Conservation (phyloP, 73 alveolate genomes). For the Paramecium primaurelia region DNA sequence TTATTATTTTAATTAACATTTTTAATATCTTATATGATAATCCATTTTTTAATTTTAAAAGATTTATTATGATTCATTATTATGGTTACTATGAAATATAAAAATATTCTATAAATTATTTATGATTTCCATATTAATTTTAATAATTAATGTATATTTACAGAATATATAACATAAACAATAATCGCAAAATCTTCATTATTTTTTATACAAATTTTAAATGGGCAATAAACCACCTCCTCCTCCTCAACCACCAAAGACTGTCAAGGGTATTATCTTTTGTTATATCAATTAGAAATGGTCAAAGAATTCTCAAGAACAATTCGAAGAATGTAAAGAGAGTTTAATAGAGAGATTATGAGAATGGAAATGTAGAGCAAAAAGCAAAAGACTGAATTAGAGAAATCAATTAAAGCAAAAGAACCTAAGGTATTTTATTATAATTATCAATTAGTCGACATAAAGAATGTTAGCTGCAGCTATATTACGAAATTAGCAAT, state of each 20-base stretch:
- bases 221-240: constrained; percentile 67
- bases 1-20: background rate
- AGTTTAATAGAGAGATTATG: constrained; percentile 55
- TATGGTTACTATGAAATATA: background rate
- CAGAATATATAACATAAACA: background rate
- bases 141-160: background rate
- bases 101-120: background rate
- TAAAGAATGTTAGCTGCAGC: constrained; percentile 42
- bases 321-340: constrained; percentile 50
- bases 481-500: constrained; percentile 26
- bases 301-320: constrained; percentile 60
- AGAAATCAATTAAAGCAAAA: constrained; percentile 39
- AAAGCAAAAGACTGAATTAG: constrained; percentile 41
- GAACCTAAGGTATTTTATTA: constrained; percentile 48
- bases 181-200: background rate
- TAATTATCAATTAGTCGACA: background rate
- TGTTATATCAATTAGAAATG: constrained; percentile 38
- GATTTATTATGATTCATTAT: background rate
- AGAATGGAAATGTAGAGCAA: constrained; percentile 53
- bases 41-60: background rate
- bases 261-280: constrained; percentile 46
- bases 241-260: constrained; percentile 59
- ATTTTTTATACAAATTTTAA: background rate
- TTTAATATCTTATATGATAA: background rate
- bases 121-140: background rate